Percentiles rank a stretch among this genome's conserved stretches.
Conservation (phyloP, 352 stramenopile genomes). For the Blastocystis sp. region DNA sequence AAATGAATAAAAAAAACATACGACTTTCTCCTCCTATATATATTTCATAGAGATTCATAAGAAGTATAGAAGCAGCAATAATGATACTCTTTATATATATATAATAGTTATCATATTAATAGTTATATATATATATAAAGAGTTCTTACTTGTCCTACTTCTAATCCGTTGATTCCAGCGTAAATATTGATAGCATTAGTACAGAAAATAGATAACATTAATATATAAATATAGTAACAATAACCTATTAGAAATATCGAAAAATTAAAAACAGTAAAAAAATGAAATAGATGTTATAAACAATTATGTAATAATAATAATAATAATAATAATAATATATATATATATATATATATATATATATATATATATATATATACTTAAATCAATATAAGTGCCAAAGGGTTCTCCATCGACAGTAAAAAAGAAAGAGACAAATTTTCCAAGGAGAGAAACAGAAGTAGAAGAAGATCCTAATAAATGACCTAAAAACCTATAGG, state of each 20-base stretch:
- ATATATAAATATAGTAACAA: constrained; percentile 92
- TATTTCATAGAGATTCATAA: constrained; percentile 83
- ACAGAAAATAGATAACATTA: constrained; percentile 90
- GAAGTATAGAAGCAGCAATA: constrained; percentile 70
- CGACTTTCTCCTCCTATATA: constrained; percentile 43
- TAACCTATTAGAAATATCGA: constrained; percentile 69
- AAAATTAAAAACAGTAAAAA: constrained; percentile 52
- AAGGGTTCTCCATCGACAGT: constrained; percentile 3
- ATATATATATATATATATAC: neutral
- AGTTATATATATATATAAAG: neutral
- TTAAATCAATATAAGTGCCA: constrained; percentile 4
- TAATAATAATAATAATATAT: too few species aligned
- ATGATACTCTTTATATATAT: constrained; percentile 51
- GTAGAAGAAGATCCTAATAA: constrained; percentile 5
- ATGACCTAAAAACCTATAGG: neutral
- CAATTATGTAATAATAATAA: too few species aligned
- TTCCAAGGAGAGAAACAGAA: neutral
- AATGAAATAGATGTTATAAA: constrained; percentile 44
- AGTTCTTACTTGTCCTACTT: constrained; percentile 70
- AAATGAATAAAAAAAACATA: neutral
- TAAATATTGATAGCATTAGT: constrained; percentile 99
- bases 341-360: too few species aligned
- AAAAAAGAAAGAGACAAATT: constrained; percentile 3
- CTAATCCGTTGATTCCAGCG: constrained; percentile 90
- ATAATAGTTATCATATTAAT: constrained; percentile 36